phyloP scores from a whole-genome alignment of 2,329 filamentous ascomycete species.

The Aspergillus neoniger region DNA sequence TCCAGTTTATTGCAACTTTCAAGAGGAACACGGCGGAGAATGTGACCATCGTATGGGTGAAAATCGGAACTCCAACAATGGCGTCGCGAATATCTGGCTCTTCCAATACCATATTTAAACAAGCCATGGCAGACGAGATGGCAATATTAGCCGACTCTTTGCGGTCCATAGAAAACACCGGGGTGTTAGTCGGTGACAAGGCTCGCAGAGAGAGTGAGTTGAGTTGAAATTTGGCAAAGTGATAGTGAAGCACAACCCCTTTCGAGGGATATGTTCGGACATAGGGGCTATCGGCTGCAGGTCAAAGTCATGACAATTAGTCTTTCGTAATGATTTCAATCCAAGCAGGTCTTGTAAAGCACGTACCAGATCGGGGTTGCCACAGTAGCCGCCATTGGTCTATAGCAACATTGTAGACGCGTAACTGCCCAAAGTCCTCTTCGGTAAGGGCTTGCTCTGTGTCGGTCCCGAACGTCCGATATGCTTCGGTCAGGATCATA shows the following conservation, averaged over 20 bases:
- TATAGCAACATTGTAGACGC: slow-evolving; percentile 50
- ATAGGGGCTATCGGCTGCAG: slow-evolving; percentile 45
- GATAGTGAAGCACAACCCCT: slow-evolving; percentile 55
- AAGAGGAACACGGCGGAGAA: slow-evolving; percentile 50
- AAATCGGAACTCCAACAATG: slow-evolving; percentile 51
- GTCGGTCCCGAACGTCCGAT: slow-evolving; percentile 60
- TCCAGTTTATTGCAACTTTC: slow-evolving; percentile 49
- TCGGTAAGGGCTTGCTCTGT: slow-evolving; percentile 54
- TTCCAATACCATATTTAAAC: slow-evolving; percentile 50
- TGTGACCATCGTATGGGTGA: slow-evolving; percentile 50
- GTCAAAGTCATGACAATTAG: background rate
- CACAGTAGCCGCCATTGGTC: slow-evolving; percentile 56
- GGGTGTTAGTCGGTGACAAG: slow-evolving; percentile 46
- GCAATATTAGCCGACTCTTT: slow-evolving; percentile 49
- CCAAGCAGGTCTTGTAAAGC: background rate
- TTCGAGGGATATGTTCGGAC: slow-evolving; percentile 54
- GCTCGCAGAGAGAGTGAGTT: slow-evolving; percentile 47
- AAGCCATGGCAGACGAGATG: slow-evolving; percentile 51
- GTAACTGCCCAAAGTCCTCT: slow-evolving; percentile 54
- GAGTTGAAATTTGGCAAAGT: slow-evolving; percentile 57
- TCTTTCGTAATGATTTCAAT: background rate
- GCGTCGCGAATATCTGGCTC: slow-evolving; percentile 52
- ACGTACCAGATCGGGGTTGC: slow-evolving; percentile 47
- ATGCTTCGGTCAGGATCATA: slow-evolving; percentile 59
- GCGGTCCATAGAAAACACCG: slow-evolving; percentile 46